Base-by-base conservation (phyloP, 2,329 filamentous ascomycete species). In the Cladosporium oxysporum region DNA sequence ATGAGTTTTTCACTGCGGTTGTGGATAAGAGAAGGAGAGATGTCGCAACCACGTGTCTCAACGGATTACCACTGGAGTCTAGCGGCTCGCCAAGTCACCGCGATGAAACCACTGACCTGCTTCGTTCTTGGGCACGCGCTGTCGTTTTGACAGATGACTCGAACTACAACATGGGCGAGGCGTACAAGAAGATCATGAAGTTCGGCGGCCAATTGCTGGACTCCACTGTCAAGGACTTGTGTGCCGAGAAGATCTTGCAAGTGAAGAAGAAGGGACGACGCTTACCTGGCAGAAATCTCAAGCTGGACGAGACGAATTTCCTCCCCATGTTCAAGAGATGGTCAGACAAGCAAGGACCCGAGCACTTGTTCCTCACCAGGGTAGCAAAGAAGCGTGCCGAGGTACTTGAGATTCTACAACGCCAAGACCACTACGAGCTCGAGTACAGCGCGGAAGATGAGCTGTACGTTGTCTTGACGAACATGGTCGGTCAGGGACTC, bases 391-490 rank as follows among this genome's bases (percentile, higher is more conserved):
- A 70, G 7, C 70, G 73, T 55, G 18, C 31, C 8, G 66, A 66
- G 12, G 68, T 76, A 33, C 67, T 70, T n/a, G 58, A 68, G 8
- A 31, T 82, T 83, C 64, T 80, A 37, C 47, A 68, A 18, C 31
- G 65, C 8, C 76, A 71, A 76, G 71, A 74, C 21, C 73, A 70
- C 16, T 68, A 87, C 50, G 75, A 75, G 1, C 76, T 91, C 7
- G 83, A 85, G 0, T 87, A 86, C 65, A 76, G 78, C 12, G 85
- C 88, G 16, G 88, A 92, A 69, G 89, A 89, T 29, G 83, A 86
- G 33, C 83, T 90, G 66, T 63, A 63, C 31, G 85, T 92, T 81
- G 89, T 87, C 1, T 78, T 90, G 65, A 83, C 87, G 49, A 91
- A 91, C 70, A 76, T 93, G 64, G 84, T 88, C 67, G 85, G 87